Evolutionary conservation across 78 protist species (phyloP).

Genomic region (Monosiga brevicollis): DNA sequence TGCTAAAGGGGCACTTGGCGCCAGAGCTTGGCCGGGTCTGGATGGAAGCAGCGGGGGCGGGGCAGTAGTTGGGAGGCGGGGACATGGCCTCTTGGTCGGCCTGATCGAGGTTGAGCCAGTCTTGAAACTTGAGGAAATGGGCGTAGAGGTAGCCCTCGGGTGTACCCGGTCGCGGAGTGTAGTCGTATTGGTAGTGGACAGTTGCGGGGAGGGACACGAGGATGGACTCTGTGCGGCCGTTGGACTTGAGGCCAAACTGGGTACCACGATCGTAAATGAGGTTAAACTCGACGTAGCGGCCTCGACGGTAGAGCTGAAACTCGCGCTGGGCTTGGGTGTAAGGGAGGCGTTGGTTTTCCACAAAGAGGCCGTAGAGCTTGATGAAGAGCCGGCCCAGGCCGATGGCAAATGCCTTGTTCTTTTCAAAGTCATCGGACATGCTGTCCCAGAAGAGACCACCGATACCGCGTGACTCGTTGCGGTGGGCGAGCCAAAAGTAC

Average conservation of each 20-base stretch:
- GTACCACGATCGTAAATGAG: slow-evolving; percentile 47
- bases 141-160: not conserved
- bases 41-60: not conserved
- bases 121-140: not conserved
- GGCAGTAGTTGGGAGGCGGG: not conserved
- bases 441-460: slow-evolving; percentile 50
- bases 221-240: slow-evolving; percentile 36
- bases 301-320: slow-evolving; percentile 45
- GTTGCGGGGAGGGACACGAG: slow-evolving; percentile 36
- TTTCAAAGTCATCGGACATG: slow-evolving; percentile 1
- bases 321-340: slow-evolving; percentile 4
- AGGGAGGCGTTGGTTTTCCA: not conserved
- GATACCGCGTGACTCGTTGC: slow-evolving; percentile 32
- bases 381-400: not conserved
- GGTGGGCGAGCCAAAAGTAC: slow-evolving; percentile 20
- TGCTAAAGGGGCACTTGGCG: too few relatives aligned
- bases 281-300: slow-evolving; percentile 44
- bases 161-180: not conserved
- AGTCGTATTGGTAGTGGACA: not conserved
- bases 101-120: not conserved
- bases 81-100: not conserved
- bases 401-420: not conserved
- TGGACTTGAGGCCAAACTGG: slow-evolving; percentile 37
- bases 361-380: slow-evolving; percentile 15
- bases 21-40: not conserved